These are phyloP conservation scores for Paecilomyces sp. DNA, from an alignment of 2,329 filamentous ascomycete species.

Conservation along the genomic window DNA sequence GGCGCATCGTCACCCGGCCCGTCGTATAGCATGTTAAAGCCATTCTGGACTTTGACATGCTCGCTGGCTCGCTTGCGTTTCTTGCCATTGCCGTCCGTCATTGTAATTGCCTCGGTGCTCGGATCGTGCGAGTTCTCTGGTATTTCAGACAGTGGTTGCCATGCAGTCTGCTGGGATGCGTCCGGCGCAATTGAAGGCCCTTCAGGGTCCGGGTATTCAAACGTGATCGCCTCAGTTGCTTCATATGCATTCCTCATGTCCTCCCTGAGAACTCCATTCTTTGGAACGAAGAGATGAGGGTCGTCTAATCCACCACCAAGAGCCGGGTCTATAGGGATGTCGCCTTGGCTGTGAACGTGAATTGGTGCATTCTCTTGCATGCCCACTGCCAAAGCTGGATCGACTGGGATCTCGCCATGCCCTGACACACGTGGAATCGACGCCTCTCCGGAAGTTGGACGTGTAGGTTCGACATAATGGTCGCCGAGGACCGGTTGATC, in stretches of 20 bases:
- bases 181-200: slow-evolving; percentile 1
- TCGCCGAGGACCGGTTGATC: slow-evolving; percentile 39
- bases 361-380: background rate
- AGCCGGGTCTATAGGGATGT: slow-evolving; percentile 1
- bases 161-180: background rate
- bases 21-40: slow-evolving; percentile 1
- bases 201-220: slow-evolving; percentile 23
- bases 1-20: background rate
- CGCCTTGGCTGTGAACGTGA: background rate
- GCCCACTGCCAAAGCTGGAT: slow-evolving; percentile 30
- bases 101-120: background rate
- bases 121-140: background rate
- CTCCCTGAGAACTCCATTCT: slow-evolving; percentile 19
- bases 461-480: slow-evolving; percentile 34
- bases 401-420: slow-evolving; percentile 32
- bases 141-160: background rate
- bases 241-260: slow-evolving; percentile 22
- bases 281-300: slow-evolving; percentile 16
- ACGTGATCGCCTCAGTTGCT: slow-evolving; percentile 25
- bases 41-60: background rate
- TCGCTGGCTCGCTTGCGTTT: slow-evolving; percentile 17
- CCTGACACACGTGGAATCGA: slow-evolving; percentile 4
- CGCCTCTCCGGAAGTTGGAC: slow-evolving; percentile 5
- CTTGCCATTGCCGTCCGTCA: slow-evolving; percentile 8
- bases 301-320: background rate